A percentile compares a stretch with the other conserved stretches of the same genome.
Conservation (phyloP, 2,329 filamentous ascomycete species). For the Fusarium transvaalense region DNA sequence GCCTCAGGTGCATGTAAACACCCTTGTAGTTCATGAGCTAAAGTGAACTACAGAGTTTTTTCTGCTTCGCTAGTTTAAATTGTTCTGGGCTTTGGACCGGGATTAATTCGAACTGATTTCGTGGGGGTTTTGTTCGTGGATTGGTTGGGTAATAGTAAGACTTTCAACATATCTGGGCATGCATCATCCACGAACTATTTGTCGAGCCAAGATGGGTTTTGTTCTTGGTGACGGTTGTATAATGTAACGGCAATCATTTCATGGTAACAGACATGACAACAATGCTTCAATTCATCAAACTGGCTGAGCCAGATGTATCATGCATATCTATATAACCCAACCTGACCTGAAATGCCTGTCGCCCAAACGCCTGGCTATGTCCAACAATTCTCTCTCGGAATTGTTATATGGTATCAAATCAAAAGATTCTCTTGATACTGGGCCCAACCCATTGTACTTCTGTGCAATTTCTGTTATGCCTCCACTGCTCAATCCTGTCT, state of each 20-base stretch:
- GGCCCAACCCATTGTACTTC: slow-evolving; percentile 53
- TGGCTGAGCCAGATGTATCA: slow-evolving; percentile 5
- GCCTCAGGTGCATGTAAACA: slow-evolving; percentile 31
- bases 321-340: slow-evolving; percentile 37
- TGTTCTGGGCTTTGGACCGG: slow-evolving; percentile 10
- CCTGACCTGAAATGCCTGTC: slow-evolving; percentile 19
- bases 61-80: slow-evolving; percentile 9
- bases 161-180: background rate
- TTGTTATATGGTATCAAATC: slow-evolving; percentile 18
- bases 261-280: background rate
- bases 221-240: background rate
- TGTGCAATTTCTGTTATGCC: slow-evolving; percentile 44
- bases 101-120: slow-evolving; percentile 19
- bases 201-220: background rate
- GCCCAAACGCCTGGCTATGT: slow-evolving; percentile 42
- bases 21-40: slow-evolving; percentile 32
- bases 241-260: background rate
- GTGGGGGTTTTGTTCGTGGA: slow-evolving; percentile 1
- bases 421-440: slow-evolving; percentile 50
- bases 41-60: slow-evolving; percentile 21
- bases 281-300: background rate
- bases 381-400: slow-evolving; percentile 2
- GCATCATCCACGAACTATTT: too few species aligned
- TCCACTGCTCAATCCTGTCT: slow-evolving; percentile 47
- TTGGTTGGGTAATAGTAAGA: background rate